These are phyloP conservation scores for Omphalotus guepiniiformis DNA, from an alignment of 768 basidiomycete genomes.

Conservation along the genomic window DNA sequence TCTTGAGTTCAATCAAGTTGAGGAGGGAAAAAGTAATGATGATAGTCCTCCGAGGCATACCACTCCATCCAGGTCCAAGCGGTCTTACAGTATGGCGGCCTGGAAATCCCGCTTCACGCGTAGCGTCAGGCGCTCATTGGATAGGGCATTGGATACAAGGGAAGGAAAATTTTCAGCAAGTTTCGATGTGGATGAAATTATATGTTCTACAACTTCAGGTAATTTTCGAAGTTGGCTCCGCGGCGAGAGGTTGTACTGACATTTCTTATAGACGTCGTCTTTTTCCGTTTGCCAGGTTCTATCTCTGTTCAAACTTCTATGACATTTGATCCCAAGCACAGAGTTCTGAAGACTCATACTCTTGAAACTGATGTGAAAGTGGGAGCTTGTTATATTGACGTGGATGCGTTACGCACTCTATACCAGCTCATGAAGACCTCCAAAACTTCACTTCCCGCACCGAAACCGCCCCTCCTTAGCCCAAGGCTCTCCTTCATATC, in stretches of 20 bases:
- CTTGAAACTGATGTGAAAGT: conserved; percentile 41
- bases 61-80: conserved; percentile 20
- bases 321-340: conserved; percentile 55
- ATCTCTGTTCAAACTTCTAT: conserved; percentile 44
- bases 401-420: conserved; percentile 31
- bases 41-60: conserved; percentile 14
- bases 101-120: conserved; percentile 60
- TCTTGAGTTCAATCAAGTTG: conserved; percentile 51
- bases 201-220: conserved; percentile 38
- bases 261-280: conserved; percentile 25
- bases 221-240: conserved; percentile 10
- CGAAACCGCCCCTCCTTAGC: neutral
- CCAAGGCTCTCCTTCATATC: conserved; percentile 1
- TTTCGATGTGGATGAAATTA: conserved; percentile 46
- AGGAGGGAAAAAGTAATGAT: conserved; percentile 26
- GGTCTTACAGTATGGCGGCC: conserved; percentile 48
- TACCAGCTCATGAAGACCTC: neutral
- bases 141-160: conserved; percentile 63
- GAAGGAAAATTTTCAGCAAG: conserved; percentile 54
- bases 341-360: conserved; percentile 49
- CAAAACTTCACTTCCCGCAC: neutral
- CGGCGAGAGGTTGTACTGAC: conserved; percentile 3
- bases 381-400: conserved; percentile 39
- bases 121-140: conserved; percentile 62
- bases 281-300: conserved; percentile 43